Evolutionary conservation across 306 rosid genomes (phyloP), one percentile per base, ranked within the genome.

Genomic region (Pterocarpus macrocarpus): DNA sequence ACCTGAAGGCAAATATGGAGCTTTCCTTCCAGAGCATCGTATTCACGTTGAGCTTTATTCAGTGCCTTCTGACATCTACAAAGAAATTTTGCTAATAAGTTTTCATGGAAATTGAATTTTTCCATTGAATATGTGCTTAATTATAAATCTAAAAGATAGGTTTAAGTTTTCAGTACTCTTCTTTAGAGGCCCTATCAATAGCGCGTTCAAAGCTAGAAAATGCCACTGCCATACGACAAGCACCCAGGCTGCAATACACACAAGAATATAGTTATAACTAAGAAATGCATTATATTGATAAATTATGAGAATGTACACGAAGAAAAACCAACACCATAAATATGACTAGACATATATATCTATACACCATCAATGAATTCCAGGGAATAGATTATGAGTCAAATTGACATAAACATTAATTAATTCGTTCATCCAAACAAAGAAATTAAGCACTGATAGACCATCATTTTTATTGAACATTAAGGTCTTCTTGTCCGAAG

Each of bases 1-100:
- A 83, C 87, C 87, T 73, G 59, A 49, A 83, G 75, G 63, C 74
- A 64, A 47, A 1, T 2, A 28, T 79, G 80, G 57, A 83, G 80
- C 35, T 58, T 83, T 67, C 11, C 72, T 79, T 78, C 71, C 3
- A 83, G 15, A 22, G 4, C 22, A 14, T 15, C 1, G 28, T 14
- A 73, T 66, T 83, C 80, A 12, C 58, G 43, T 7, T 73, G 22
- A 53, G 59, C 72, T 83, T 2, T 43, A 22, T 72, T 65, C 77
- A 83, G 7, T 78, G 76, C 80, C 17, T 45, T 66, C 45, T 13
- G 1, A 59, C 87, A 78, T 43, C 87, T 83, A 2, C 45, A 77
- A 63, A 67, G 30, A 38, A 45, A 59, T 67, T 38, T 80, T 2
- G 11, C 9, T 28, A 1, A 2, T 6, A 57, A n/a, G 36, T 65